Base-by-base conservation (phyloP, 2,329 filamentous ascomycete genomes). In the Colletotrichum truncatum region DNA sequence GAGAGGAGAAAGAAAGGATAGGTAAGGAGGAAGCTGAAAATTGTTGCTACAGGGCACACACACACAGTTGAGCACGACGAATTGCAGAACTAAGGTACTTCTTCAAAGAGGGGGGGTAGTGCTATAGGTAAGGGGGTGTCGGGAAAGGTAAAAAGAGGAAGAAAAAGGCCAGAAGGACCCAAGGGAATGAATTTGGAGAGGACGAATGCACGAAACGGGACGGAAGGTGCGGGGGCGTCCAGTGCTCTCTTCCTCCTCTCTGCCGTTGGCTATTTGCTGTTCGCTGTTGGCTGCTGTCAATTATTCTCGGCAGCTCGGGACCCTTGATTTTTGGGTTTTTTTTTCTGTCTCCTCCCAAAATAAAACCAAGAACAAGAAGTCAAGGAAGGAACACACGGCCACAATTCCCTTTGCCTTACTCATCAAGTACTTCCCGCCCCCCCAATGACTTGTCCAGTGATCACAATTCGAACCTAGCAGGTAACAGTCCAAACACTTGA, bases 201-300 rank as follows among this genome's bases (percentile, higher is more conserved):
- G n/a, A 30, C 14, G 25, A 21, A 34, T 12, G 25, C 18, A 34
- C 48, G 48, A 51, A 51, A 52, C 21, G 28, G 46, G 28, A 59
- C 10, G 43, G 53, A 26, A 56, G 55, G 52, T 59, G 55, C 55
- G 55, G 55, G 55, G 55, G 38, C 53, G 53, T 25, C 48, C 25
- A 30, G 7, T 28, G 8, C 16, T 18, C 26, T 26, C 23, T 48
- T 38, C 36, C n/a, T 18, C 23, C 26, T 16, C 26, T 49, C 46
- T 34, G n/a, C n/a, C 45, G 12, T 14, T 12, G 10, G 28, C 46
- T 10, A 12, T 53, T 7, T 23, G 45, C 46, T 21, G 48, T 28
- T 54, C 26, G 4, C n/a, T 39, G n/a, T 25, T 8, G 39, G 23
- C 6, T 5, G 12, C 38, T 55, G 38, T 32, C 52, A 45, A 18